Evolutionary conservation across 768 basidiomycete species (phyloP), one percentile per base, ranked within the genome.

Genomic region (Dioszegia crocea): DNA sequence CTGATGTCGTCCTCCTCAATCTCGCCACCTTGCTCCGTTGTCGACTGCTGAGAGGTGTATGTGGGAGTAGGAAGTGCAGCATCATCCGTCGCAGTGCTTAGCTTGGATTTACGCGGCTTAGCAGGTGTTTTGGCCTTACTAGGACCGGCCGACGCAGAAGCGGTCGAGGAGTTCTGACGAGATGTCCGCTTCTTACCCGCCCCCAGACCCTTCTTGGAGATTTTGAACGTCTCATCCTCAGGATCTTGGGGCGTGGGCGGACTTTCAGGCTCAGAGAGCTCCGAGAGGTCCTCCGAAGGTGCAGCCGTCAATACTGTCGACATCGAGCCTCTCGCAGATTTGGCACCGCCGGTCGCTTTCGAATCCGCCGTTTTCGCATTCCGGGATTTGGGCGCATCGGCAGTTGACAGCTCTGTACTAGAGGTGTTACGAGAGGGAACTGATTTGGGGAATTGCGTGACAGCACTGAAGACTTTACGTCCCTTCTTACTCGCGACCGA

Each of bases 171-270:
- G n/a, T 16, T 43, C 40, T 43, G 40, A 16, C 40, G 14, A 23
- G 45, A 46, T 6, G 21, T 23, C 19, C 23, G 26, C 30, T 48
- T 48, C 47, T 48, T 48, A 8, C 27, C 27, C 26, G 29, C 31
- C 38, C 11, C 23, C 16, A 23, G 14, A 26, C 23, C 51, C 40
- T 47, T 56, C 43, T 46, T 46, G 44, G 55, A 5, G 3, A 39
- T 16, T 26, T 47, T 39, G 36, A 56, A 56, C 2, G 55, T 56
- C 19, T 56, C 55, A 21, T 56, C 55, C 11, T 39, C 40, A 16
- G 55, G 43, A 36, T 56, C 55, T 24, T 38, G 31, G 12, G 55
- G 55, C 5, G 55, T 56, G 3, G 55, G 51, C 17, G 51, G 38
- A 27, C 51, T 53, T 23, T 53, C 51, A 17, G 51, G 51, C 26